These are phyloP conservation scores for Flammula alnicola DNA, from an alignment of 1,284 basidiomycete species.

Conservation along the genomic window DNA sequence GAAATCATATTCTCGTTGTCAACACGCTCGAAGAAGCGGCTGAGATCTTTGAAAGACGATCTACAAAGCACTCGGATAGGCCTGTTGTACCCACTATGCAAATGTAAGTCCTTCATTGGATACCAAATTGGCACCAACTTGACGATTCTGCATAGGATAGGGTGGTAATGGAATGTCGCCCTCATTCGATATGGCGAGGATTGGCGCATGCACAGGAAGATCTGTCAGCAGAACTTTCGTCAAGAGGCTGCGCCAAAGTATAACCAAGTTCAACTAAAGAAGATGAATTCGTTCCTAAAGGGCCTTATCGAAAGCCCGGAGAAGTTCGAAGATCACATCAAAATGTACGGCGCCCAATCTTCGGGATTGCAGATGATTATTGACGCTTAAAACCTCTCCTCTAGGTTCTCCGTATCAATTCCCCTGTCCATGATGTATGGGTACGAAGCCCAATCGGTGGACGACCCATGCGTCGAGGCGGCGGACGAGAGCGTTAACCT, in stretches of 20 bases:
- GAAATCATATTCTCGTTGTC: constrained; percentile 43
- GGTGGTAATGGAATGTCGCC: constrained; percentile 27
- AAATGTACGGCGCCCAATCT: constrained; percentile 20
- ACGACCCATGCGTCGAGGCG: constrained; percentile 29
- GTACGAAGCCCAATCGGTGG: constrained; percentile 25
- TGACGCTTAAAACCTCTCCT: constrained; percentile 22
- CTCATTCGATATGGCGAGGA: constrained; percentile 26
- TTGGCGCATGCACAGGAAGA: constrained; percentile 28
- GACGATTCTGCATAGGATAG: constrained; percentile 16
- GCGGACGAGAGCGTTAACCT: constrained; percentile 21
- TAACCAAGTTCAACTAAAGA: constrained; percentile 22
- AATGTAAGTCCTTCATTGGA: too few relatives aligned
- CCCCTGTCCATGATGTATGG: constrained; percentile 31
- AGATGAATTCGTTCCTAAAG: constrained; percentile 25
- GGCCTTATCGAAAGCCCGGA: constrained; percentile 23
- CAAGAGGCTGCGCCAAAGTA: constrained; percentile 21
- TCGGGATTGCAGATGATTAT: background rate
- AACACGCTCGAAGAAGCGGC: constrained; percentile 38
- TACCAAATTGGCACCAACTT: background rate
- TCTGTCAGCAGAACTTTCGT: constrained; percentile 32
- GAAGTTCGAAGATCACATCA: constrained; percentile 26
- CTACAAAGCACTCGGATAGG: constrained; percentile 44
- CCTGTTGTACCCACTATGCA: constrained; percentile 27
- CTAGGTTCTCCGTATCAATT: constrained; percentile 27
- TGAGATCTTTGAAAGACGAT: constrained; percentile 45